These are phyloP conservation scores for Aureobasidium sp. DNA, from an alignment of 2,329 filamentous ascomycete genomes.

Conservation along the genomic window DNA sequence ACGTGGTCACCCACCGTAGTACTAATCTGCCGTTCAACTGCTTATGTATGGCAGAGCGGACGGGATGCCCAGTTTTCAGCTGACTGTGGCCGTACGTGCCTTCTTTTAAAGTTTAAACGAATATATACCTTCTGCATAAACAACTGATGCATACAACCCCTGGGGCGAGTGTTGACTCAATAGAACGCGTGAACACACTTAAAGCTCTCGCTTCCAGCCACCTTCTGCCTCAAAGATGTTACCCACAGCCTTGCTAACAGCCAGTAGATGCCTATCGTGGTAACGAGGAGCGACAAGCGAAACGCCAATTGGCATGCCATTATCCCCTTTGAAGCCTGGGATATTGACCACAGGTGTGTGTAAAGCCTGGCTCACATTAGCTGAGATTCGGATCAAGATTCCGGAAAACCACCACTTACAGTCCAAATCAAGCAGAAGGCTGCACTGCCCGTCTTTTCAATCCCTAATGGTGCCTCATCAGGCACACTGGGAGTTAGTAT, in stretches of 20 bases:
- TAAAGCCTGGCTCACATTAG: constrained; percentile 26
- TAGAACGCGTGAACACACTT: too few species aligned
- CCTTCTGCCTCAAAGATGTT: not conserved
- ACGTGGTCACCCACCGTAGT: not conserved
- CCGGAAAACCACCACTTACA: constrained; percentile 26
- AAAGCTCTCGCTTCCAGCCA: not conserved
- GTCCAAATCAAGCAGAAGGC: constrained; percentile 43
- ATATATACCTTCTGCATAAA: too few species aligned
- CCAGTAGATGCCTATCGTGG: constrained; percentile 34
- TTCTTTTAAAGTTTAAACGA: too few species aligned
- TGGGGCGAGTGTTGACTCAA: too few species aligned
- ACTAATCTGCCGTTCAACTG: not conserved
- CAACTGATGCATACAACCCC: too few species aligned
- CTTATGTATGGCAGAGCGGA: not conserved
- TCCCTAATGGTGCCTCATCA: constrained; percentile 51
- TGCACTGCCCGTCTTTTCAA: constrained; percentile 46
- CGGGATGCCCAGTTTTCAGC: not conserved
- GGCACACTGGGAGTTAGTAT: constrained; percentile 50
- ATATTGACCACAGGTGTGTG: constrained; percentile 58
- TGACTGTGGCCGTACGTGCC: not conserved
- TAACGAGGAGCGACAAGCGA: constrained; percentile 43
- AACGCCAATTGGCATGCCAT: constrained; percentile 52
- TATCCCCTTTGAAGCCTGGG: constrained; percentile 50
- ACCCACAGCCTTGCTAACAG: not conserved
- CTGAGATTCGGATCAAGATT: not conserved